Conservation (phyloP, 345 rosid species). For the Eucalyptus cloeziana region DNA sequence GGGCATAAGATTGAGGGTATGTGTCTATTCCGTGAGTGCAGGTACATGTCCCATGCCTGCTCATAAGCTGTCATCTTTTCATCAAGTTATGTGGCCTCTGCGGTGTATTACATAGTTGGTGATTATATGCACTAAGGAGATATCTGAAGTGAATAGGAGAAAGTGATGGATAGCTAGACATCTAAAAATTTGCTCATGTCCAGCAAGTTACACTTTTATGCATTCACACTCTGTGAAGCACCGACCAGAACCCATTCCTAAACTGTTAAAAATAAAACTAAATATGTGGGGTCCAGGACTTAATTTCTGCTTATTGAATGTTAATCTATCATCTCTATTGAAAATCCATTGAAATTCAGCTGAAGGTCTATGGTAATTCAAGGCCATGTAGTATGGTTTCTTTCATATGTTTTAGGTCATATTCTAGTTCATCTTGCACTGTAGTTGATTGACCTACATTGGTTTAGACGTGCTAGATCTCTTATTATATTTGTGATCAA, state of each 20-base stretch:
- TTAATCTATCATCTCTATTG: background rate
- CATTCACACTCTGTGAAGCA: background rate
- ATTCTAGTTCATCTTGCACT: background rate
- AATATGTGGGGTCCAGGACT: background rate
- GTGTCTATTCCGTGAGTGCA: background rate
- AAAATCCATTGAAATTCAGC: background rate
- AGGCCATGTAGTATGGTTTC: background rate
- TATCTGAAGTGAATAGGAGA: background rate
- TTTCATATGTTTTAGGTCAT: background rate
- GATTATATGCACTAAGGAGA: background rate
- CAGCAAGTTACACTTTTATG: background rate
- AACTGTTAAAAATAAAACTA: background rate
- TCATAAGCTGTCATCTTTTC: background rate
- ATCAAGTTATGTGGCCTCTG: background rate
- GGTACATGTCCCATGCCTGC: background rate
- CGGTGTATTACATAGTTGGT: background rate
- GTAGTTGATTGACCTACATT: background rate
- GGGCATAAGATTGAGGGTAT: background rate
- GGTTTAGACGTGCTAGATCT: background rate
- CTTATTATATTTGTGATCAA: background rate
- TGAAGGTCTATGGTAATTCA: background rate
- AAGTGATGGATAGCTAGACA: background rate
- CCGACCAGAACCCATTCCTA: background rate
- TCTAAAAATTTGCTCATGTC: background rate
- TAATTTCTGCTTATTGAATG: background rate